phyloP scores from a whole-genome alignment of 768 basidiomycete species.

The Calvatia gigantea region DNA sequence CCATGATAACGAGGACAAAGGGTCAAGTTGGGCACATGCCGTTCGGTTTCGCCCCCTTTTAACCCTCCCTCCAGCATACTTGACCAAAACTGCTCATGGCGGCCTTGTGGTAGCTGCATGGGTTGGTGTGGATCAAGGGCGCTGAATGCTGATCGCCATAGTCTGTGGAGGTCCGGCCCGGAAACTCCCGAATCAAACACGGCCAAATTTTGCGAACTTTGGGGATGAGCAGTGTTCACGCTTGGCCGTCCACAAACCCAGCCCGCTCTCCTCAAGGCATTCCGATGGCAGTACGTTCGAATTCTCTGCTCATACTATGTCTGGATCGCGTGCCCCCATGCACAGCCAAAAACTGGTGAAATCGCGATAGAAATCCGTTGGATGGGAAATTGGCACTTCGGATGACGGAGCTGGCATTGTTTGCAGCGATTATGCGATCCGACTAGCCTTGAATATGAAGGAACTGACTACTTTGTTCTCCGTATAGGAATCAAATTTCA shows the following conservation, averaged over 20 bases:
- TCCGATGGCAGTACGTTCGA: slow-evolving; percentile 9
- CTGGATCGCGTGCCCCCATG: background rate
- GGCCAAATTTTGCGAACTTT: background rate
- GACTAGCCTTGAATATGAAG: background rate
- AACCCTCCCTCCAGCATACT: background rate
- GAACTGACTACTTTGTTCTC: background rate
- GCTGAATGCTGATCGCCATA: no score
- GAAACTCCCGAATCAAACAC: slow-evolving; percentile 4
- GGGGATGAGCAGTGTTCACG: background rate
- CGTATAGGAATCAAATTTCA: slow-evolving; percentile 79
- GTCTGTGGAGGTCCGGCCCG: background rate
- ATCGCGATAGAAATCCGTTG: slow-evolving; percentile 6
- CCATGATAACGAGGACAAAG: background rate
- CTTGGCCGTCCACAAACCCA: slow-evolving; percentile 7
- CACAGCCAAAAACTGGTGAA: background rate
- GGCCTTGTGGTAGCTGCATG: background rate
- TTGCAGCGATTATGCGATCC: background rate
- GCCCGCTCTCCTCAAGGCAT: slow-evolving; percentile 9
- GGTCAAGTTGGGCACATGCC: background rate
- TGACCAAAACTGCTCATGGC: background rate
- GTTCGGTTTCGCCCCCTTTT: background rate
- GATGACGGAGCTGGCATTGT: background rate
- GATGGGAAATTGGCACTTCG: slow-evolving; percentile 1
- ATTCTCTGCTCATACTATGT: background rate
- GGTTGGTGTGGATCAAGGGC: background rate